Conservation (phyloP, 73 alveolate species). For the Stentor coeruleus region DNA sequence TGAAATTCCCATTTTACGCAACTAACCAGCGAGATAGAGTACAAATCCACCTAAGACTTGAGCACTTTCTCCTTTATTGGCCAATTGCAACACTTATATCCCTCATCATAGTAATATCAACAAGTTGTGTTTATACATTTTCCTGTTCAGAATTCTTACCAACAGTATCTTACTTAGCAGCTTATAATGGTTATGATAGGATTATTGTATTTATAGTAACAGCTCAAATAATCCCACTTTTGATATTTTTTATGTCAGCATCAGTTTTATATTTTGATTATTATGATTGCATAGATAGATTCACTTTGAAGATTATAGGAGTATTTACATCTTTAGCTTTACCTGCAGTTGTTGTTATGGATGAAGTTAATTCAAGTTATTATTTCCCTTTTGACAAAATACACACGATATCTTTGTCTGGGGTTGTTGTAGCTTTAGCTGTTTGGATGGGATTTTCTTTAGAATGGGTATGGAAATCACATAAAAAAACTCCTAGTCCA, state of each 20-base stretch:
- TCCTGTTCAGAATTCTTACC: slow-evolving; percentile 7
- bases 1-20: too few relatives aligned
- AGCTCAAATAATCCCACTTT: neutral
- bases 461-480: neutral
- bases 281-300: neutral
- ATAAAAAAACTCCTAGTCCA: neutral
- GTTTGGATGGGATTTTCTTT: neutral
- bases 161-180: neutral
- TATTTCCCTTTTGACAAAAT: neutral
- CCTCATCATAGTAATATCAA: neutral
- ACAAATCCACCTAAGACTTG: too few relatives aligned
- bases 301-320: neutral
- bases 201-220: neutral
- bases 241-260: neutral
- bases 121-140: neutral
- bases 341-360: neutral
- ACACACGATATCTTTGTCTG: neutral
- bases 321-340: neutral
- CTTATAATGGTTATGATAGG: slow-evolving; percentile 18
- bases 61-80: too few relatives aligned
- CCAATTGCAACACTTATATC: neutral
- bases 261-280: neutral
- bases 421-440: neutral
- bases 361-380: neutral
- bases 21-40: too few relatives aligned